phyloP scores from a whole-genome alignment of 164 flowering plant genomes.

The Berberis vulgaris region DNA sequence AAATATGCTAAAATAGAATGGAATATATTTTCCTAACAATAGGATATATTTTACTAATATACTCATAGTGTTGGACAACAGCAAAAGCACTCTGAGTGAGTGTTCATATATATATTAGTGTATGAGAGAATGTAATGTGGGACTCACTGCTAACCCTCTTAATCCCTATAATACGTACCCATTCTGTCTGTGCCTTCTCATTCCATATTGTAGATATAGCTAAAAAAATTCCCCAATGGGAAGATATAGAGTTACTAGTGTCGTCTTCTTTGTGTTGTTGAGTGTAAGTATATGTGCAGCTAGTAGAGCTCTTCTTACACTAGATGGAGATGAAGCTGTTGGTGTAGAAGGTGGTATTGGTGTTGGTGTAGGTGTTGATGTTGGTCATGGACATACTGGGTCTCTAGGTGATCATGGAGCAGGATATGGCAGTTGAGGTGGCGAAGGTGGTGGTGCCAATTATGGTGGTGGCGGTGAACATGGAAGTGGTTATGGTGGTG shows the following conservation, averaged over 20 bases:
- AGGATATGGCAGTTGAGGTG: conserved; percentile 18
- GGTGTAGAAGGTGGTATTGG: too few species aligned
- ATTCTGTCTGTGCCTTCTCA: background rate
- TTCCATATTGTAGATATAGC: background rate
- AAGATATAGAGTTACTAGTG: conserved; percentile 10
- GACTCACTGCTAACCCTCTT: background rate
- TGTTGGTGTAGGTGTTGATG: too few species aligned
- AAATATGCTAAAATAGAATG: too few species aligned
- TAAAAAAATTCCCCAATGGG: conserved; percentile 17
- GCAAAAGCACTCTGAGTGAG: too few species aligned
- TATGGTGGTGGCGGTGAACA: conserved; percentile 1
- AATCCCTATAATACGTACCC: background rate
- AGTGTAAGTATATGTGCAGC: conserved; percentile 16
- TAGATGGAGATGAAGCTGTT: conserved; percentile 5
- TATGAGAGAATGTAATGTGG: too few species aligned
- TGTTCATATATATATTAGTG: too few species aligned
- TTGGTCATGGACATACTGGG: conserved; percentile 12
- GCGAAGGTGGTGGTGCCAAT: conserved; percentile 23
- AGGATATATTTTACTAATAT: too few species aligned
- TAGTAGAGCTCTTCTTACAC: conserved; percentile 21
- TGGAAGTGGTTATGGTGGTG: conserved; percentile 3
- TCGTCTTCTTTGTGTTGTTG: too few species aligned
- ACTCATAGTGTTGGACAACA: too few species aligned
- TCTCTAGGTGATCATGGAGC: conserved; percentile 13
- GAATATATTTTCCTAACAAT: too few species aligned